Conservation (phyloP, 352 stramenopile species). For the Phytophthora cryptogea region DNA sequence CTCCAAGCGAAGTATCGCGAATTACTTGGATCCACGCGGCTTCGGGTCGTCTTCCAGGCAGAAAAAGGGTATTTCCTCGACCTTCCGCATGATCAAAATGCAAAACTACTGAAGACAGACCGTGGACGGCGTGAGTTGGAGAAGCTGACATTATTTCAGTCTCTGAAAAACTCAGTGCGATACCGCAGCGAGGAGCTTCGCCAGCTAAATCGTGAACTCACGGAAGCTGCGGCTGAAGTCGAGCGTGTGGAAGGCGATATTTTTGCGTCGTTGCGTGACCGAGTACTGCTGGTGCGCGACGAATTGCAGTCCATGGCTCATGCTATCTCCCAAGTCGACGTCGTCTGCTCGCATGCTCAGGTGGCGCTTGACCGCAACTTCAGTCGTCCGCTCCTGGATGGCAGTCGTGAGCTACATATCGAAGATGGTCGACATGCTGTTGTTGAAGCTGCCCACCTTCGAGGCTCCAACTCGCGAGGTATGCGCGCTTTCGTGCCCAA, state of each 20-base stretch:
- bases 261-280: slow-evolving; percentile 45
- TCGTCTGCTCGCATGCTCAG: slow-evolving; percentile 69
- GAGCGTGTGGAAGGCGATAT: slow-evolving; percentile 58
- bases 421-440: slow-evolving; percentile 69
- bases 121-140: slow-evolving; percentile 30
- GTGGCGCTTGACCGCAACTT: slow-evolving; percentile 69
- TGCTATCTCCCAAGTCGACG: slow-evolving; percentile 60
- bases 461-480: slow-evolving; percentile 50
- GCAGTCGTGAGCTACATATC: slow-evolving; percentile 63
- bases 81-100: slow-evolving; percentile 63
- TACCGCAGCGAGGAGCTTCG: slow-evolving; percentile 72
- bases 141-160: slow-evolving; percentile 60
- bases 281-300: slow-evolving; percentile 36
- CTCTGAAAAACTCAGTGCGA: slow-evolving; percentile 66
- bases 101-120: slow-evolving; percentile 40
- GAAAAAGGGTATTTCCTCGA: slow-evolving; percentile 77
- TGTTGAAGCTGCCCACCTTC: slow-evolving; percentile 64
- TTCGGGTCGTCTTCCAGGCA: slow-evolving; percentile 61
- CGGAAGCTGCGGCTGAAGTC: slow-evolving; percentile 63
- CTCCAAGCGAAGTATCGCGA: slow-evolving; percentile 68
- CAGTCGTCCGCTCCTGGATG: slow-evolving; percentile 57
- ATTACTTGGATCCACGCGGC: slow-evolving; percentile 53
- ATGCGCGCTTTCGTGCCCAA: slow-evolving; percentile 77
- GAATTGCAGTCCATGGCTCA: slow-evolving; percentile 55
- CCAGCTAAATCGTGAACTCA: slow-evolving; percentile 59